Conservation (phyloP, 1,139 yeast genomes). For the Zygosaccharomyces sapae region DNA sequence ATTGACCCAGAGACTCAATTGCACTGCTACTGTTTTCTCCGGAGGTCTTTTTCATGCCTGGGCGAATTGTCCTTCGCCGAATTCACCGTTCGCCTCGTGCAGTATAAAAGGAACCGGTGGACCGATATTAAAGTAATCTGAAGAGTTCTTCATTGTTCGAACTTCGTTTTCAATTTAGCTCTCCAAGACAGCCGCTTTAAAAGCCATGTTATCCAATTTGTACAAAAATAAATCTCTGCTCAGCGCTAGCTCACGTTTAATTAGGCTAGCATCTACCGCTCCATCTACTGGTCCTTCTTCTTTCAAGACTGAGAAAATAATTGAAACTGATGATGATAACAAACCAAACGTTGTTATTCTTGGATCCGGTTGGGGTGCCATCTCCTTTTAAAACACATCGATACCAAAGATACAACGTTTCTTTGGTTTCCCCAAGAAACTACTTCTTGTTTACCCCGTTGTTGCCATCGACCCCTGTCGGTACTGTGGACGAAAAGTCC, state of each 20-base stretch:
- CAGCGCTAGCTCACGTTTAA: conserved; percentile 10
- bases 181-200: too few relatives aligned
- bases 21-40: neutral
- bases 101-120: neutral
- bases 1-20: too few relatives aligned
- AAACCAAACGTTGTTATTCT: conserved; percentile 57
- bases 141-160: too few relatives aligned
- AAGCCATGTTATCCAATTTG: conserved; percentile 11
- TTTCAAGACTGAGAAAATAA: conserved; percentile 40
- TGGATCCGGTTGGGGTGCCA: conserved; percentile 96
- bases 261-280: conserved; percentile 13
- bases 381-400: conserved; percentile 76
- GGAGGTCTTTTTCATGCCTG: neutral
- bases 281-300: conserved; percentile 37
- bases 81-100: neutral
- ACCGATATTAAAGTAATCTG: too few relatives aligned
- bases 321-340: conserved; percentile 33
- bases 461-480: conserved; percentile 90
- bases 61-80: neutral
- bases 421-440: conserved; percentile 88
- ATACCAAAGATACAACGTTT: conserved; percentile 86
- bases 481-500: conserved; percentile 85
- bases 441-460: conserved; percentile 92
- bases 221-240: conserved; percentile 8
- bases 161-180: too few relatives aligned